Evolutionary conservation across 495 filamentous ascomycete genomes (phyloP), one percentile per base, ranked within the genome.

Genomic region (Tuber brumale): DNA sequence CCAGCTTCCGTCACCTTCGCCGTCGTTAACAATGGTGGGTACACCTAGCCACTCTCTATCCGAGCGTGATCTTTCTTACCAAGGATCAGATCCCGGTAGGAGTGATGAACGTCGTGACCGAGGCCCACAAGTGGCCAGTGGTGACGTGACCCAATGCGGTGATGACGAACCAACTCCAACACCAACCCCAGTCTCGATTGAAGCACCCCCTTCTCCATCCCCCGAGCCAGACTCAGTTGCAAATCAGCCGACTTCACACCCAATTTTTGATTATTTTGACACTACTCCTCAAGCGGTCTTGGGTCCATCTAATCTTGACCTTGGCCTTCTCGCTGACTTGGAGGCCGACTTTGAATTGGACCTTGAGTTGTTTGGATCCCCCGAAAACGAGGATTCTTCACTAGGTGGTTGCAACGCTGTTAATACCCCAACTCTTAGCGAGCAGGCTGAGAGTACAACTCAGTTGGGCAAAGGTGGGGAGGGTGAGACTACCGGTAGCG

Each of bases 401-500:
- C 48, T 79, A 80, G 83, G 77, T 76, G 80, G 82, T 81, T 82
- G 83, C 83, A 81, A 84, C 79, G 80, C 82, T 82, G 75, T 80
- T 70, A 46, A 72, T 61, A 69, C 71, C n/a, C 37, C n/a, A 80
- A 75, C 74, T 82, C 75, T 76, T 82, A 78, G 80, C 80, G 83
- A 82, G 75, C 79, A 82, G 77, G 80, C 76, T 80, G 78, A 80
- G 77, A 14, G 27, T 66, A 66, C 57, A 66, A 35, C 57, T 35
- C 57, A 66, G 57, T 35, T 18, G 27, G 57, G n/a, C 57, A 7
- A 35, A 35, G 57, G 57, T 35, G 57, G 57, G 57, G 57, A 27
- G 57, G 57, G 57, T 66, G 57, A 66, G 27, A 35, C 31, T 66
- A 2, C 57, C 27, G 27, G n/a, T 66, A 66, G 5, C 57, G 57